Evolutionary conservation across 441 rosid genomes (phyloP).

Genomic region (Biscutella auriculata): DNA sequence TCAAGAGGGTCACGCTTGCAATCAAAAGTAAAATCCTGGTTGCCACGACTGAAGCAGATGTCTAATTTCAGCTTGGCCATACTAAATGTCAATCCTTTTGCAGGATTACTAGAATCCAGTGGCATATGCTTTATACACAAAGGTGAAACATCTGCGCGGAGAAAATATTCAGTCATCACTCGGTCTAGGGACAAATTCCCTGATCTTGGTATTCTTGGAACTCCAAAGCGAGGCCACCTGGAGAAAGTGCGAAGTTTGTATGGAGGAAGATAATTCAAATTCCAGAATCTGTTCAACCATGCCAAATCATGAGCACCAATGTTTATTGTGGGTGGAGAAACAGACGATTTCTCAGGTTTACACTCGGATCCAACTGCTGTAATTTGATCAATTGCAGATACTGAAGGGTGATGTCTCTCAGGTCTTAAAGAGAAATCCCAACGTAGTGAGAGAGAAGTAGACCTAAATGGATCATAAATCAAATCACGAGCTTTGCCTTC

Average conservation of each 20-base stretch:
- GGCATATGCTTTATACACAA: conserved; percentile 60
- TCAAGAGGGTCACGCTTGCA: conserved; percentile 86
- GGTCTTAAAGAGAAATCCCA: conserved; percentile 81
- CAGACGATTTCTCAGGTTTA: conserved; percentile 31
- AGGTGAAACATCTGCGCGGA: conserved; percentile 74
- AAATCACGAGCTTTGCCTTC: conserved; percentile 75
- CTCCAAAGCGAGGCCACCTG: conserved; percentile 89
- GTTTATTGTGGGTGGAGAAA: conserved; percentile 48
- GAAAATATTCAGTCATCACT: conserved; percentile 90
- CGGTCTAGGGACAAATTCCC: conserved; percentile 87
- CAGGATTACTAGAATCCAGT: conserved; percentile 75
- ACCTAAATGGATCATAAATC: conserved; percentile 89
- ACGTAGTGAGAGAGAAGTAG: conserved; percentile 81
- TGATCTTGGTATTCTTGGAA: conserved; percentile 76
- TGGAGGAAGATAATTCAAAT: conserved; percentile 78
- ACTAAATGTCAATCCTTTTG: conserved; percentile 67
- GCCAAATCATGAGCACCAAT: conserved; percentile 90
- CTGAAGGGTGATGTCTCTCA: conserved; percentile 31
- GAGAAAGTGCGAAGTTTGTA: conserved; percentile 82
- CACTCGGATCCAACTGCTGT: conserved; percentile 22
- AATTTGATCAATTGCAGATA: conserved; percentile 2
- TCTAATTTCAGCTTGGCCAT: conserved; percentile 79
- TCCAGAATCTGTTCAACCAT: conserved; percentile 79
- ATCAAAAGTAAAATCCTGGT: conserved; percentile 77
- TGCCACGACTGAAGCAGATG: conserved; percentile 69